Base-by-base conservation (phyloP, 768 basidiomycete species). In the Mycena alexandri region DNA sequence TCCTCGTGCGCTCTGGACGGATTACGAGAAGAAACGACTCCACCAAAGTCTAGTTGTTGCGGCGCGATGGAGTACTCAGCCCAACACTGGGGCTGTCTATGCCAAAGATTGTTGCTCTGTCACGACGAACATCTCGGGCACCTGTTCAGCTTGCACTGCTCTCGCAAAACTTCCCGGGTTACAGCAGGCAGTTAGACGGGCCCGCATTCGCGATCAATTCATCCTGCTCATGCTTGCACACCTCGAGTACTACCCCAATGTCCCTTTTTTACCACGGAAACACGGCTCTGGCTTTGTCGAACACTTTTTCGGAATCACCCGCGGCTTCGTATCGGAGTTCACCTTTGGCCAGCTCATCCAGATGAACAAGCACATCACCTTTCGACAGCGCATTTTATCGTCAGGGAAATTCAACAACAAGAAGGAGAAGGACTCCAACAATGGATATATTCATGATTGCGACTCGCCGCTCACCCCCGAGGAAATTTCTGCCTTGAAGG, bases 281-380 rank as follows among this genome's bases (percentile, higher is more conserved):
- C 48, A 63, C 25, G 67, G 67, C 21, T 24, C 56, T 21, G 11
- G 29, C 46, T 68, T 57, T 33, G 0, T 61, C 8, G 67, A 68
- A 38, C 67, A 68, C 21, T 68, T 58, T 33, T 68, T 53, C 42
- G 67, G 67, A 4, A 58, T 68, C 25, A 16, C 55, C 4, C 61
- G 61, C 21, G 9, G 12, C 0, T 63, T 63, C 46, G 53, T 68
- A 38, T 2, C 55, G 0, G 56, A 68, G 7, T 68, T 63, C 17
- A 34, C 67, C 0, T 68, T 62, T 34, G 67, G 55, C 2, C 61
- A 68, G 19, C 50, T 68, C 44, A 38, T 68, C 42, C 17, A 68
- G 51, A 68, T 68, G 67, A 14, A 63, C 67, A 62, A 68, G 34
- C 67, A 68, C 34, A 68, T 68, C 25, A 6, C 29, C 24, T 12